Evolutionary conservation across 2,329 filamentous ascomycete genomes (phyloP).

Genomic region (Aspergillus chevalieri): DNA sequence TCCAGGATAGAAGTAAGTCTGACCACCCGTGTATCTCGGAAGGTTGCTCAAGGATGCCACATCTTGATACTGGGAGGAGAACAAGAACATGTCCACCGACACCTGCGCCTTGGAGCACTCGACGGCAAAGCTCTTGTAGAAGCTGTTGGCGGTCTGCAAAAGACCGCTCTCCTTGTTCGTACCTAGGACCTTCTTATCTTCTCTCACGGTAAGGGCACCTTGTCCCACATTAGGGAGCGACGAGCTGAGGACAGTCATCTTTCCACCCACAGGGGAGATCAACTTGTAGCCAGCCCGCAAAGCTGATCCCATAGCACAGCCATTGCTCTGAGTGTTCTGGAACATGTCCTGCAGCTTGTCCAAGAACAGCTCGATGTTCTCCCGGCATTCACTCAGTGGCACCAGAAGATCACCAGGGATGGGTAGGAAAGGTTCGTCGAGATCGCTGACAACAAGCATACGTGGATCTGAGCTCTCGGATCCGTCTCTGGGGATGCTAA

Average conservation of each 20-base stretch:
- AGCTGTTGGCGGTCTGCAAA: slow-evolving; percentile 86
- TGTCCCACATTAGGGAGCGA: slow-evolving; percentile 84
- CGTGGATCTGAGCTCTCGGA: slow-evolving; percentile 77
- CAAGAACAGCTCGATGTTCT: slow-evolving; percentile 87
- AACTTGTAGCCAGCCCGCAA: slow-evolving; percentile 91
- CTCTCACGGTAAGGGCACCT: slow-evolving; percentile 85
- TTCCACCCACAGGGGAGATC: slow-evolving; percentile 88
- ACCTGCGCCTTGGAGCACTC: slow-evolving; percentile 99
- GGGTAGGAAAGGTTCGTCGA: slow-evolving; percentile 93
- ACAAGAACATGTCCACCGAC: slow-evolving; percentile 96
- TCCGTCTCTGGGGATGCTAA: slow-evolving; percentile 82
- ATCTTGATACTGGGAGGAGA: slow-evolving; percentile 93
- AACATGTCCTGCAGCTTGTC: slow-evolving; percentile 94
- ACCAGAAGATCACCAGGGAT: slow-evolving; percentile 89
- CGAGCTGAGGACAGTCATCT: slow-evolving; percentile 85
- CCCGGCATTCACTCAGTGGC: slow-evolving; percentile 77
- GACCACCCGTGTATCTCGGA: slow-evolving; percentile 90
- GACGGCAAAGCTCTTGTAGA: slow-evolving; percentile 98
- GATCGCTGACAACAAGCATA: slow-evolving; percentile 90
- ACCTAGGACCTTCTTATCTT: slow-evolving; percentile 92
- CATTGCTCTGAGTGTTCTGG: slow-evolving; percentile 81
- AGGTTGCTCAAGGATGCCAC: slow-evolving; percentile 94
- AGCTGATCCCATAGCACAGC: slow-evolving; percentile 92
- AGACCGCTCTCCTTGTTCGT: slow-evolving; percentile 86
- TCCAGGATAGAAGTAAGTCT: slow-evolving; percentile 97